Evolutionary conservation across 176 grass and related monocot species (phyloP).

Genomic region (Guadua angustifolia): DNA sequence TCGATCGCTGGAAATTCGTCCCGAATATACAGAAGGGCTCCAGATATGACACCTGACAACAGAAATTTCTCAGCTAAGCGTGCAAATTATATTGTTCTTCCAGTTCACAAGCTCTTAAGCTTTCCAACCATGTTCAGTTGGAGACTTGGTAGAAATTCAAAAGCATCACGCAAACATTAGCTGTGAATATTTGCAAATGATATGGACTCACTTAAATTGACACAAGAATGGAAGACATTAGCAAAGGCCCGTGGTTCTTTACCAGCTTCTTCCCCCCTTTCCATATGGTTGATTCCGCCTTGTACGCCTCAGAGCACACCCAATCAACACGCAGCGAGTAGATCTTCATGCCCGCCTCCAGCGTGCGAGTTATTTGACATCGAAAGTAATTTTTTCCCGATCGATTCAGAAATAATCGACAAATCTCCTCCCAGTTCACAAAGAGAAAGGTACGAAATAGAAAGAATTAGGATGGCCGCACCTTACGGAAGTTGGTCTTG

Average conservation of each 20-base stretch:
- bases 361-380: conserved; percentile 78
- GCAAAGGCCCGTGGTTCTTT: conserved; percentile 9
- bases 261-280: conserved; percentile 76
- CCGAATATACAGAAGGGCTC: no score
- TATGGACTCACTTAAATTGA: not conserved
- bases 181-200: conserved; percentile 23
- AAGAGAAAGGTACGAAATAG: conserved; percentile 7
- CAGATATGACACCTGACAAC: no score
- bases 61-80: no score
- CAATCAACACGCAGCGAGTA: conserved; percentile 95
- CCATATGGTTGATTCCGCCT: conserved; percentile 90
- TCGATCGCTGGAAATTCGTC: no score
- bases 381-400: conserved; percentile 10
- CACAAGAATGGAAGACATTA: not conserved
- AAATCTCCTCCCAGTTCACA: not conserved
- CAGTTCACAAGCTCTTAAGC: no score
- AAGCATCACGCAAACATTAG: no score
- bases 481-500: conserved; percentile 98
- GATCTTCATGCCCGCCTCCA: conserved; percentile 95
- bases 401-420: not conserved
- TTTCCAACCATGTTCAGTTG: no score
- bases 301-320: conserved; percentile 58
- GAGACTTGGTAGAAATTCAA: no score
- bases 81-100: no score
- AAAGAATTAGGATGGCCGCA: conserved; percentile 9